Base-by-base conservation (phyloP, 257 asterid species). In the Haberlea rhodopensis region DNA sequence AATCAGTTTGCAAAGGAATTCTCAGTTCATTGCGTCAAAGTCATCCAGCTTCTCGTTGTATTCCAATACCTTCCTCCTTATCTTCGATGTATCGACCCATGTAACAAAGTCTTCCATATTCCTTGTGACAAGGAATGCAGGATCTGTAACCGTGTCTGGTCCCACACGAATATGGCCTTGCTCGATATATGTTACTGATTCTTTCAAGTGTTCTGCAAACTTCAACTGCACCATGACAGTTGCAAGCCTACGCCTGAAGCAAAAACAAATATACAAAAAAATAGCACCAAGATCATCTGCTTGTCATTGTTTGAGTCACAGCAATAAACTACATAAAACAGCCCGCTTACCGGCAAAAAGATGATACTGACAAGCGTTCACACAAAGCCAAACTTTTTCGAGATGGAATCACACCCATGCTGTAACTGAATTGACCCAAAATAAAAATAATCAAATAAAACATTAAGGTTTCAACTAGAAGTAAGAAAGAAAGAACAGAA, bases 111-210 rank as follows among this genome's bases (percentile, higher is more conserved):
- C 95, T 75, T 94, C 96, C 92, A 86, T 90, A 53, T 86, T 94
- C 79, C 97, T 83, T 2, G 97, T 90, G 13, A 94, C 94, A 28
- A 84, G 91, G 76, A 76, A 88, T 5, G 97, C 95, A 29, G 88
- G 91, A 62, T 94, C 96, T 1, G 87, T 81, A 43, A 94, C 75
- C 2, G 95, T 87, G 29, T 94, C 95, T 0, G 99, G 97, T 63
- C 99, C 99, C 13, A 94, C 95, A 19, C 99, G 95, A 70, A 90
- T 73, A 79, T 94, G 99, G 57, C 97, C 96, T 73, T 94, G 96
- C 46, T 94, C 96, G n/a, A 90, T 86, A 68, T 90, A 94, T 25
- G 95, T 94, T 10, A 84, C 85, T 20, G 96, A 90, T 74, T 94
- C 97, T 78, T 84, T 94, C 80, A 87, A 73, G 79, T 84, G 97